Base-by-base conservation (phyloP, 768 basidiomycete genomes). In the Lentinula edodes region DNA sequence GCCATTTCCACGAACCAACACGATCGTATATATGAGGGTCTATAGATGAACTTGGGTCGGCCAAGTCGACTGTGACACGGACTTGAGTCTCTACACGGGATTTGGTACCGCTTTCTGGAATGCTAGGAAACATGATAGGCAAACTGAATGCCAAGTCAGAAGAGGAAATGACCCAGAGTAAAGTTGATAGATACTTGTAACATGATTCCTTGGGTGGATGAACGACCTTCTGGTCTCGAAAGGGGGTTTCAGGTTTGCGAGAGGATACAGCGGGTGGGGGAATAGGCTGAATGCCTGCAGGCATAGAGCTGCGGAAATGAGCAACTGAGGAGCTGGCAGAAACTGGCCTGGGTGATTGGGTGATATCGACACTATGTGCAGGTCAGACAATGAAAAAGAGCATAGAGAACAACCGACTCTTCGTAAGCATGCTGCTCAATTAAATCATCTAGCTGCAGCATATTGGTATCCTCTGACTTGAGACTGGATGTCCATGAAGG, bases 31-130 rank as follows among this genome's bases (percentile, higher is more conserved):
- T 85, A 68, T 73, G 72, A 6, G 83, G 82, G 64, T 90, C 84
- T 7, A 79, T 78, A 1, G 83, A 80, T 5, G 87, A 83, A 66
- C 80, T 86, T 23, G 86, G 78, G 66, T 89, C 84, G 5, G 89
- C 89, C 53, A 93, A 78, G 69, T 93, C 90, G 42, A 96, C 78
- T 3, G 88, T 84, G 43, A 95, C 84, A 69, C 93, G 87, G 53
- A 96, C 87, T 78, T 96, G 94, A 2, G 94, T 96, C 72, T 96
- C 94, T n/a, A 96, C 94, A 38, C 94, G 85, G 52, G 91, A 93
- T 74, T 96, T 95, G 13, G 93, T 88, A 28, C 93, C 94, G 48
- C 78, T 76, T 66, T 85, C 83, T 5, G 94, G 93, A 58, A 96
- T 86, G 68, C 86, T 92, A 20, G 92, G 90, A 46, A 93, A 85